Base-by-base conservation (phyloP, 192 early-diverging fungal species). In the Backusella mclennaniae region DNA sequence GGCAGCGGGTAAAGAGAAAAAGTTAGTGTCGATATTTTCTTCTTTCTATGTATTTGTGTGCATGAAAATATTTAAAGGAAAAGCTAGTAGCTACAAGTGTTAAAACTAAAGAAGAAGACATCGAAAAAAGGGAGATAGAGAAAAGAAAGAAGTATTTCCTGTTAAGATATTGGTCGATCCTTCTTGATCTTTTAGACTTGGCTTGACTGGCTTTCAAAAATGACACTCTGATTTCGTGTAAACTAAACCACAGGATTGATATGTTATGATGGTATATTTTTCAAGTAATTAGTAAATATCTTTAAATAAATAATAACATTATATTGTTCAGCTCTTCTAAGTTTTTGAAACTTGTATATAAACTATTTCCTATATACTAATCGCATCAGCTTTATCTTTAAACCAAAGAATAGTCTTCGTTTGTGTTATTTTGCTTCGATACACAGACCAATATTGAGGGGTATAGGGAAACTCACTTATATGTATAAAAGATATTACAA, bases 101-200 rank as follows among this genome's bases (percentile, higher is more conserved):
- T 63, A 12, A 29, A 14, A 14, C 14, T 59, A 15, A 76, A 71
- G 21, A 77, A 71, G 8, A 53, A 70, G 35, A 19, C 44, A 36
- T 9, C 35, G 46, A 38, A 23, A 26, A 69, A 68, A n/a, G 67
- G 15, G 23, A 35, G 26, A 19, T 31, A 68, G 4, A 67, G 35
- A 70, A 70, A 69, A 76, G n/a, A 53, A 35, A 76, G 56, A 1
- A 35, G 52, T 36, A 21, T 36, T 29, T 12, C 42, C 15, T 26
- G 31, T 26, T 23, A 17, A 23, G 46, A 73, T 53, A 23, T 53
- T 53, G 19, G 38, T 15, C 15, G 44, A 73, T 59, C 52, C 12
- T 53, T 46, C 52, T 53, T 35, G 53, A 49, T 39, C 53, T 63
- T 73, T 73, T 73, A 35, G 72, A 73, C 72, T 73, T 49, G 72